Evolutionary conservation across 73 alveolate species (phyloP).

Genomic region (Stentor roeselii): DNA sequence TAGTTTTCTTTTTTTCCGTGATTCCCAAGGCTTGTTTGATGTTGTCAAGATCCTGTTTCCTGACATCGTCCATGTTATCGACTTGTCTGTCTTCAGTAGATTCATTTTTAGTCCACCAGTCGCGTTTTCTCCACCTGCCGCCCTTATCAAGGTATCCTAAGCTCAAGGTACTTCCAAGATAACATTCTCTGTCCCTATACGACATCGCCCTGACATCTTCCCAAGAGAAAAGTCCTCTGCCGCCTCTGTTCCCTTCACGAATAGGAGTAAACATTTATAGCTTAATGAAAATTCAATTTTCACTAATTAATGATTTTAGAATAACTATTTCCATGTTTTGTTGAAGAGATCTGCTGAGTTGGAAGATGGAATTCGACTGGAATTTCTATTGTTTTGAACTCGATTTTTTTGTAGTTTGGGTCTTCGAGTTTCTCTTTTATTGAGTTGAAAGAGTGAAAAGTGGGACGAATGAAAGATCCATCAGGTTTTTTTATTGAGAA

Average conservation of each 20-base stretch:
- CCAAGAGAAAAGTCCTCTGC: conserved; percentile 95
- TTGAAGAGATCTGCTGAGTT: too few relatives aligned
- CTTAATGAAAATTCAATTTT: too few relatives aligned
- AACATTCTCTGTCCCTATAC: conserved; percentile 92
- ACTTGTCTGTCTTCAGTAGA: conserved; percentile 19
- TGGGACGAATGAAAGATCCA: too few relatives aligned
- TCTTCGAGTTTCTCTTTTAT: too few relatives aligned
- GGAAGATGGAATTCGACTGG: too few relatives aligned
- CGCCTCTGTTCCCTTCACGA: conserved; percentile 98
- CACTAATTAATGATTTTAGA: too few relatives aligned
- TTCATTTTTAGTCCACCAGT: conserved; percentile 79
- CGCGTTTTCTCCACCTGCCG: conserved; percentile 95
- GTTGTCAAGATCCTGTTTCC: conserved; percentile 51
- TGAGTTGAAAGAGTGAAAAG: too few relatives aligned
- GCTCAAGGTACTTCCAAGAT: conserved; percentile 89
- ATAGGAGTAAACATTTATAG: conserved; percentile 51
- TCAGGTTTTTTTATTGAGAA: too few relatives aligned
- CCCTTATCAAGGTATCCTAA: conserved; percentile 97
- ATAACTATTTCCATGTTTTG: too few relatives aligned
- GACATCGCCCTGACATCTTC: conserved; percentile 90
- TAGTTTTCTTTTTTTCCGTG: conserved; percentile 47
- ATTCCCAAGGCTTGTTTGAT: conserved; percentile 40
- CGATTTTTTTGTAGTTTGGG: too few relatives aligned
- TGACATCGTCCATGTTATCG: conserved; percentile 33
- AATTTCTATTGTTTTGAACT: too few relatives aligned